Conservation (phyloP, 2,329 filamentous ascomycete species). For the Rhinocladiella mackenziei region DNA sequence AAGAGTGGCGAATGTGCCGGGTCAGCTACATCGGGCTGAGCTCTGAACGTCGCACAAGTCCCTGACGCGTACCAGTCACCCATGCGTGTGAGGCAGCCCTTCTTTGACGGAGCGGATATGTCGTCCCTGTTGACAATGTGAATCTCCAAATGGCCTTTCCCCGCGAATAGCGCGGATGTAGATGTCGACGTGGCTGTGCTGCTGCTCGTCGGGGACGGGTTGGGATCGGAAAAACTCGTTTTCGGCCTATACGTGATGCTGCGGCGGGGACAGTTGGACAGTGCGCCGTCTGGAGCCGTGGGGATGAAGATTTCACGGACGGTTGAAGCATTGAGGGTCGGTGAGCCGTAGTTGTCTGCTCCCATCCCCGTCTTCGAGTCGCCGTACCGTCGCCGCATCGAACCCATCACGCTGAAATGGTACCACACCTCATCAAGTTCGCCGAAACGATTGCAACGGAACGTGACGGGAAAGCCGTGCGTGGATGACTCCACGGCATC, state of each 20-base stretch:
- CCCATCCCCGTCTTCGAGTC: background rate
- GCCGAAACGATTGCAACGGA: constrained; percentile 54
- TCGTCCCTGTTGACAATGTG: constrained; percentile 17
- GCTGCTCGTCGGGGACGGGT: constrained; percentile 29
- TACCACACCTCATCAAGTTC: constrained; percentile 57
- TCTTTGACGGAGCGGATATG: too few relatives aligned
- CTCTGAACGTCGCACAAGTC: constrained; percentile 64
- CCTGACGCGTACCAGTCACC: constrained; percentile 66
- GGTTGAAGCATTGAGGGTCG: constrained; percentile 47
- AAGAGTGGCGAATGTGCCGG: constrained; percentile 42
- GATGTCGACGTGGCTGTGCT: constrained; percentile 33
- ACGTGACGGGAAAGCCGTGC: constrained; percentile 54
- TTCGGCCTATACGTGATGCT: constrained; percentile 66
- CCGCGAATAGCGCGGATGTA: constrained; percentile 48
- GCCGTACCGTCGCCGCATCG: constrained; percentile 34
- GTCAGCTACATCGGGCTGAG: constrained; percentile 38
- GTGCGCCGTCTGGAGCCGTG: constrained; percentile 48
- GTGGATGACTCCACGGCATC: constrained; percentile 52
- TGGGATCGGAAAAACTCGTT: constrained; percentile 23
- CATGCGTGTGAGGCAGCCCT: constrained; percentile 63
- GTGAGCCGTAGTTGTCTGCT: constrained; percentile 15
- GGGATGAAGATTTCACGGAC: constrained; percentile 42
- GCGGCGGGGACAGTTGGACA: constrained; percentile 58
- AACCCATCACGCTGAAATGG: constrained; percentile 58
- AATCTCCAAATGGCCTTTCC: constrained; percentile 59